Percentiles rank a stretch among this genome's conserved stretches.
Conservation (phyloP, 1,139 yeast species). For the Magnusiomyces tetraspermus region DNA sequence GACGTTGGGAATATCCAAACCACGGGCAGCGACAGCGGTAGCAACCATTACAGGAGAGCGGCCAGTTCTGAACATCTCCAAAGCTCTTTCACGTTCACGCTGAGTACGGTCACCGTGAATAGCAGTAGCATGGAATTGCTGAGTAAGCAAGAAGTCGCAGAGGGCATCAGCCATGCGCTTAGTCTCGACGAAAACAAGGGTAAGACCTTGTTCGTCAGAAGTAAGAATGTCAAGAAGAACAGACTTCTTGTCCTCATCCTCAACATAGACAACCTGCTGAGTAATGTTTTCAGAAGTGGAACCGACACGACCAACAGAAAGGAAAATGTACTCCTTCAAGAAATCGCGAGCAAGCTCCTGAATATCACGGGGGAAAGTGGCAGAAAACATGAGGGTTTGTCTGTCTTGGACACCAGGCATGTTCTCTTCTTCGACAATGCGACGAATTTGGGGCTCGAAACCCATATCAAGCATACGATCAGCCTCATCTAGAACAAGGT, state of each 20-base stretch:
- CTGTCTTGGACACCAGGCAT: slow-evolving; percentile 88
- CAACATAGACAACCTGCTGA: slow-evolving; percentile 86
- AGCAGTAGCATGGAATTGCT: slow-evolving; percentile 93
- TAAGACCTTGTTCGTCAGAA: slow-evolving; percentile 67
- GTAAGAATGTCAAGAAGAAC: slow-evolving; percentile 83
- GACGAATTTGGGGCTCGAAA: slow-evolving; percentile 98
- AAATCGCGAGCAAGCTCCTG: slow-evolving; percentile 96
- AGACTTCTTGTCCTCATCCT: slow-evolving; percentile 89
- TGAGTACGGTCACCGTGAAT: slow-evolving; percentile 99
- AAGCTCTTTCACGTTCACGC: slow-evolving; percentile 94
- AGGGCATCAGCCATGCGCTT: slow-evolving; percentile 97
- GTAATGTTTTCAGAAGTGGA: slow-evolving; percentile 96
- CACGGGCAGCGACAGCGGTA: slow-evolving; percentile 98
- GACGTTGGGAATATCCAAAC: slow-evolving; percentile 98
- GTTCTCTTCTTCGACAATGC: slow-evolving; percentile 94
- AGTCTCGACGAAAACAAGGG: slow-evolving; percentile 93
- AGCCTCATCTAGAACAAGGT: slow-evolving; percentile 95
- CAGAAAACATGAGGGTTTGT: slow-evolving; percentile 97
- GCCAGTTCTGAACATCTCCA: slow-evolving; percentile 80
- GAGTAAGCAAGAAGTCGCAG: slow-evolving; percentile 83
- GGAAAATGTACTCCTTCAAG: slow-evolving; percentile 88
- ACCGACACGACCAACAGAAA: slow-evolving; percentile 97
- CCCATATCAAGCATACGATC: slow-evolving; percentile 99
- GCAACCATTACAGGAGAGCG: slow-evolving; percentile 90
- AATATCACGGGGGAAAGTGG: slow-evolving; percentile 97